phyloP scores from a whole-genome alignment of 345 rosid species.

The Murraya paniculata region DNA sequence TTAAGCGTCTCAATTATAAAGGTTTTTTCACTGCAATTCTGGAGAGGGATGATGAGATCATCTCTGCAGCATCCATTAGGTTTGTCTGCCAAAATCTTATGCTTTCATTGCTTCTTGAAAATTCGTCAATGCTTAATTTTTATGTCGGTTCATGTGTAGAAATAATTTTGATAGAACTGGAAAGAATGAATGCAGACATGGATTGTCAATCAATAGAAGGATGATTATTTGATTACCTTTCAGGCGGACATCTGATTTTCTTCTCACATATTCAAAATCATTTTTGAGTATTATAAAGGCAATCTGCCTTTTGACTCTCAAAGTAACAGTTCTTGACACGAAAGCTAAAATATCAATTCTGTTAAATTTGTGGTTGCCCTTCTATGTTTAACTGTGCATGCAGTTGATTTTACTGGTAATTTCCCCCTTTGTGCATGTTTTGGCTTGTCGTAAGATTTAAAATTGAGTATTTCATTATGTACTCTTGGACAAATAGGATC shows the following conservation, averaged over 20 bases:
- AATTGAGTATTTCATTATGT: conserved; percentile 7
- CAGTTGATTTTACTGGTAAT: not conserved
- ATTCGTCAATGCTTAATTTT: conserved; percentile 1
- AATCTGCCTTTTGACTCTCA: not conserved
- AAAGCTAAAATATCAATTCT: not conserved
- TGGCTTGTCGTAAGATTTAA: conserved; percentile 6
- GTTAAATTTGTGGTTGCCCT: not conserved
- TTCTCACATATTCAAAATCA: not conserved
- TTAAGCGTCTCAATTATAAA: conserved; percentile 68
- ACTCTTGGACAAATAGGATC: conserved; percentile 47
- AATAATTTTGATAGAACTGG: not conserved
- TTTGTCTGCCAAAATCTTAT: conserved; percentile 18
- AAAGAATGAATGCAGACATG: not conserved
- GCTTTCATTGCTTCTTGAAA: not conserved
- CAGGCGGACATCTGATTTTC: not conserved
- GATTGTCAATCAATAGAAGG: not conserved
- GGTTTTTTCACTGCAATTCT: conserved; percentile 73
- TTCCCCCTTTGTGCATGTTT: not conserved
- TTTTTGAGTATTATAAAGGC: conserved; percentile 1
- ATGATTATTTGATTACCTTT: not conserved
- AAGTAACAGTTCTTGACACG: not conserved
- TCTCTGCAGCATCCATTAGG: conserved; percentile 90
- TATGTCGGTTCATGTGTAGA: not conserved
- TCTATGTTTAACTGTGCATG: not conserved
- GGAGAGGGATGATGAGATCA: conserved; percentile 85